Percentiles rank a stretch among this genome's conserved stretches.
Conservation (phyloP, 1,284 basidiomycete species). For the Lentinus polychrous region DNA sequence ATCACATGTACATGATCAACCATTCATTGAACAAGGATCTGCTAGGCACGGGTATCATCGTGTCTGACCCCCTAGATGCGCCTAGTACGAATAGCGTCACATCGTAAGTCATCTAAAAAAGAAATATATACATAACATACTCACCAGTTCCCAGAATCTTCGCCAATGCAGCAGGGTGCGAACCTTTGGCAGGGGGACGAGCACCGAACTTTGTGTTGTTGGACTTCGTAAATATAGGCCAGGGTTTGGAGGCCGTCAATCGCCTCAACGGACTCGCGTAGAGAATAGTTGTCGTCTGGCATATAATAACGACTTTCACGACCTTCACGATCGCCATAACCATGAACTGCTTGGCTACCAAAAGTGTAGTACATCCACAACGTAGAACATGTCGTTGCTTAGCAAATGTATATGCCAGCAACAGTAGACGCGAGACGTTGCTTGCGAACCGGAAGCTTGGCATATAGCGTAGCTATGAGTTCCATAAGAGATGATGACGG, state of each 20-base stretch:
- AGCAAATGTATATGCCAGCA: too few relatives aligned
- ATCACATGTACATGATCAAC: slow-evolving; percentile 55
- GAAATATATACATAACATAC: not conserved
- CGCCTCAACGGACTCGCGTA: slow-evolving; percentile 35
- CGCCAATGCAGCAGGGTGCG: slow-evolving; percentile 38
- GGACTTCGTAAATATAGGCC: slow-evolving; percentile 42
- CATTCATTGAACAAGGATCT: slow-evolving; percentile 43
- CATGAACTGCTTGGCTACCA: too few relatives aligned
- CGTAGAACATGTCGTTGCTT: too few relatives aligned
- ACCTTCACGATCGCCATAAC: too few relatives aligned
- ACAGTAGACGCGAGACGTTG: too few relatives aligned
- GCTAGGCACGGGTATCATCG: slow-evolving; percentile 30
- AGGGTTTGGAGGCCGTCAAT: slow-evolving; percentile 35
- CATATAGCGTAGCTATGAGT: too few relatives aligned
- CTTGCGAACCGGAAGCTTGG: too few relatives aligned
- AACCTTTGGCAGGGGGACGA: slow-evolving; percentile 32
- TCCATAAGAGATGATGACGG: too few relatives aligned
- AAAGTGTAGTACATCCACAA: too few relatives aligned
- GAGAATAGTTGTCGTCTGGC: not conserved
- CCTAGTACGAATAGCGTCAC: slow-evolving; percentile 34
- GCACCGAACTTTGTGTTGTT: slow-evolving; percentile 46
- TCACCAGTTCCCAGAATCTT: slow-evolving; percentile 29
- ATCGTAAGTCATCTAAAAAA: slow-evolving; percentile 28
- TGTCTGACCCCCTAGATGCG: slow-evolving; percentile 34
- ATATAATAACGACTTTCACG: too few relatives aligned